Base-by-base conservation (phyloP, 768 basidiomycete species). In the Tricholoma furcatifolium region DNA sequence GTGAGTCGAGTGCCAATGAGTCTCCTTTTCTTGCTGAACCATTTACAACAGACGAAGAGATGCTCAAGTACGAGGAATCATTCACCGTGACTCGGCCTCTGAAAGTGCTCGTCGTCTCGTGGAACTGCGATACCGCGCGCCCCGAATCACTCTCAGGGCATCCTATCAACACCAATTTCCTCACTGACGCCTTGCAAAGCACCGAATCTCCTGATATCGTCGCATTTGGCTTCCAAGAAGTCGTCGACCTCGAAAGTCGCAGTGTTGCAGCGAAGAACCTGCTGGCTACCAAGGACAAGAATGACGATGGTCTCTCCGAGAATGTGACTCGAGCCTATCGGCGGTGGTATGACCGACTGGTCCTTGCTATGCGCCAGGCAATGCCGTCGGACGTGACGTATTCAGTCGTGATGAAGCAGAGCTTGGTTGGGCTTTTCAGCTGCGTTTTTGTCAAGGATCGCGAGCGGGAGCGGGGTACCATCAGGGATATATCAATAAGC, bases 211-310 rank as follows among this genome's bases (percentile, higher is more conserved):
- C 96, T 2, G 95, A 98, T 57, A 86, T 98, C 60, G 88, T 99
- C 57, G 81, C 85, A 4, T 96, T 99, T 61, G 94, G 94, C 2
- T 88, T 98, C 68, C 96, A 99, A 68, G 96, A 98, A 70, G 81
- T 98, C 35, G 92, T 99, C 55, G 93, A 97, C 65, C 81, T 99
- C n/a, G 94, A 97, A 60, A 86, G 83, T 58, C 85, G 92, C 55
- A 93, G 86, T 71, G 85, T 98, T 76, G 86, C 88, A 1, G 96
- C 96, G 61, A 95, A 97, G 71, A 92, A 87, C 23, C 64, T 99
- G 0, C 77, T 96, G 5, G 88, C 87, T 6, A 76, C 85, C 58
- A 91, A 86, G 70, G 86, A 85, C 64, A 83, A 80, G 54, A 67
- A 60, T 9, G 69, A 75, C 20, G 72, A 76, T n/a, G 77, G 74